A percentile compares a stretch with the other conserved stretches of the same genome.
Conservation (phyloP, 2,329 filamentous ascomycete genomes). For the Trichoderma polysporum region DNA sequence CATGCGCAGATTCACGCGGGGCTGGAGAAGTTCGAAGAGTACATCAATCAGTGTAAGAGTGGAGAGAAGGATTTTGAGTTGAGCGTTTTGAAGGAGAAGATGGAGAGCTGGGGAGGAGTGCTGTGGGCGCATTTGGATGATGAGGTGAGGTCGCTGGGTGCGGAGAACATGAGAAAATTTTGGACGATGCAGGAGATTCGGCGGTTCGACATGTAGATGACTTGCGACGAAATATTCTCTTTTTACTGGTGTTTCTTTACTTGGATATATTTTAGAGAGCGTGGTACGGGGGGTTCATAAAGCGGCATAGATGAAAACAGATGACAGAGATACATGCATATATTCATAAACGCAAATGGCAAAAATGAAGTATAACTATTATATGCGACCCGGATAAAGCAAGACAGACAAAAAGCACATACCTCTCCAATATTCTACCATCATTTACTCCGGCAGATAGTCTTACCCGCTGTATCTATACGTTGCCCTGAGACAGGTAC, state of each 20-base stretch:
- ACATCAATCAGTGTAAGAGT: conserved; percentile 59
- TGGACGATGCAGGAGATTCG: conserved; percentile 77
- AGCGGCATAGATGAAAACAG: background rate
- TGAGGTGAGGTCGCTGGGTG: conserved; percentile 74
- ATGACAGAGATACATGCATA: background rate
- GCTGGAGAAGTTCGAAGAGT: conserved; percentile 65
- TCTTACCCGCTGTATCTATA: background rate
- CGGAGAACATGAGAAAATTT: conserved; percentile 84
- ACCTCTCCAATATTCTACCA: background rate
- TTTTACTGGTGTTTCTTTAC: background rate
- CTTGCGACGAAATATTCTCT: no score
- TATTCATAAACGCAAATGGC: background rate
- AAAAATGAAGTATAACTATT: background rate
- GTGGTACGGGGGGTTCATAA: background rate
- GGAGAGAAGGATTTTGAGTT: conserved; percentile 62
- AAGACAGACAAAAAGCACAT: background rate
- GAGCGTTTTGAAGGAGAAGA: conserved; percentile 62
- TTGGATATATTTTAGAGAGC: background rate
- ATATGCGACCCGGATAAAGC: background rate
- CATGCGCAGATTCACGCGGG: conserved; percentile 78
- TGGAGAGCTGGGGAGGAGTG: conserved; percentile 77
- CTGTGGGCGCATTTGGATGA: conserved; percentile 82
- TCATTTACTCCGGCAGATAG: background rate
- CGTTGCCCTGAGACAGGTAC: background rate
- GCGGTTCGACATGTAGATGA: conserved; percentile 23